phyloP scores from a whole-genome alignment of 192 early-diverging fungal species.

The Rhizophlyctis rosea region DNA sequence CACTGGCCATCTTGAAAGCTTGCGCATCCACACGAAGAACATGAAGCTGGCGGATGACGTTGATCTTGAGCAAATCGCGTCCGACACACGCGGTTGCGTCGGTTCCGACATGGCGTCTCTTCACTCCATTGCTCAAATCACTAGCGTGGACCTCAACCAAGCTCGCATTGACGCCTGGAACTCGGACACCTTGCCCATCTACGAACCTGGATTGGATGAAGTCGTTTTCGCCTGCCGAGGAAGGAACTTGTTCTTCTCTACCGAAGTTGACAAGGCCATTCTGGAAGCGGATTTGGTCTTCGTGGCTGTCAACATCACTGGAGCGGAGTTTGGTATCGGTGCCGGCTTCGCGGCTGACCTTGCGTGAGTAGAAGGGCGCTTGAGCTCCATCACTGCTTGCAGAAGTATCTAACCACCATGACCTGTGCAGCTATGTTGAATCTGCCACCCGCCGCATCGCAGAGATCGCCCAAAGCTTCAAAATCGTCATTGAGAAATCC shows the following conservation, averaged over 20 bases:
- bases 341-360: conserved; percentile 82
- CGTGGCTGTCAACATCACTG: conserved; percentile 91
- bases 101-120: conserved; percentile 88
- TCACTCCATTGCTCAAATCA: conserved; percentile 82
- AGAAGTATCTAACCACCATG: not conserved
- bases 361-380: conserved; percentile 27
- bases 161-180: conserved; percentile 88
- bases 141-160: conserved; percentile 82
- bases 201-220: conserved; percentile 87
- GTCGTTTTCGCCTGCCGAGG: conserved; percentile 71
- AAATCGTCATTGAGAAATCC: conserved; percentile 93
- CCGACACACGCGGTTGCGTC: conserved; percentile 80
- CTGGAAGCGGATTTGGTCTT: conserved; percentile 81
- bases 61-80: conserved; percentile 91
- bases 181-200: conserved; percentile 81
- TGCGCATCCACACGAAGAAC: conserved; percentile 98
- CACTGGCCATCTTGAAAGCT: conserved; percentile 90
- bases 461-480: conserved; percentile 68
- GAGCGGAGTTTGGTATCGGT: conserved; percentile 72
- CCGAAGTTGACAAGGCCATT: conserved; percentile 77
- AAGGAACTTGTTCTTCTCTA: conserved; percentile 84
- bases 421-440: conserved; percentile 58
- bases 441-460: conserved; percentile 81
- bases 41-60: conserved; percentile 96
- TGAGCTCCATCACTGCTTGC: not conserved